Evolutionary conservation across 495 filamentous ascomycete genomes (phyloP).

Genomic region (Astrothelium macrocarpum): DNA sequence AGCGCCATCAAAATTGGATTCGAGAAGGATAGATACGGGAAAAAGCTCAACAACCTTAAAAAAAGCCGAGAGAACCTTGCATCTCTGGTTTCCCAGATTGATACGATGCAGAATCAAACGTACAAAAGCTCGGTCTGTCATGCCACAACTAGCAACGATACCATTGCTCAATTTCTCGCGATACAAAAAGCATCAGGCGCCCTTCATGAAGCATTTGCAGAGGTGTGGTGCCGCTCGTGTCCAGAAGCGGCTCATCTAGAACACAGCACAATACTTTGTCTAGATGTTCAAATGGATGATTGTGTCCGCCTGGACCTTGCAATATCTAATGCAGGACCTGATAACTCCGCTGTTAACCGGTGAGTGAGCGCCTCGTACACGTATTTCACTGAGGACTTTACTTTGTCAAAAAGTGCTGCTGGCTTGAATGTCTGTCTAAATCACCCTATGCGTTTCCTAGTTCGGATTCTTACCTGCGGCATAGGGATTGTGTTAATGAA

Average conservation of each 20-base stretch:
- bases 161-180: constrained; percentile 13
- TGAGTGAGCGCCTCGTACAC: too few species aligned
- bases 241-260: constrained; percentile 21
- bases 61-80: too few species aligned
- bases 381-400: too few species aligned
- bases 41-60: too few species aligned
- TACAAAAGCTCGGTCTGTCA: too few species aligned
- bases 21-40: too few species aligned
- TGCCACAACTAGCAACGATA: not conserved
- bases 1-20: too few species aligned
- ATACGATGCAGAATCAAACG: too few species aligned
- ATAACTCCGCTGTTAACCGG: too few species aligned
- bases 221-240: constrained; percentile 24
- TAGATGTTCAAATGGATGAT: constrained; percentile 22
- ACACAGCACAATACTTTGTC: constrained; percentile 30
- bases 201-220: constrained; percentile 31
- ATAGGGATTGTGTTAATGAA: constrained; percentile 1
- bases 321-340: too few species aligned
- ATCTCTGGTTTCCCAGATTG: too few species aligned
- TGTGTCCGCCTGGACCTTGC: constrained; percentile 15
- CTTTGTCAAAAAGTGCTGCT: constrained; percentile 8
- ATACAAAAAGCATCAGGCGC: constrained; percentile 27
- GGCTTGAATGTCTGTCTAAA: not conserved
- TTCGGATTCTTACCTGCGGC: not conserved
- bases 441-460: not conserved